Conservation (phyloP, 345 rosid species). For the Eucalyptus curtisii region DNA sequence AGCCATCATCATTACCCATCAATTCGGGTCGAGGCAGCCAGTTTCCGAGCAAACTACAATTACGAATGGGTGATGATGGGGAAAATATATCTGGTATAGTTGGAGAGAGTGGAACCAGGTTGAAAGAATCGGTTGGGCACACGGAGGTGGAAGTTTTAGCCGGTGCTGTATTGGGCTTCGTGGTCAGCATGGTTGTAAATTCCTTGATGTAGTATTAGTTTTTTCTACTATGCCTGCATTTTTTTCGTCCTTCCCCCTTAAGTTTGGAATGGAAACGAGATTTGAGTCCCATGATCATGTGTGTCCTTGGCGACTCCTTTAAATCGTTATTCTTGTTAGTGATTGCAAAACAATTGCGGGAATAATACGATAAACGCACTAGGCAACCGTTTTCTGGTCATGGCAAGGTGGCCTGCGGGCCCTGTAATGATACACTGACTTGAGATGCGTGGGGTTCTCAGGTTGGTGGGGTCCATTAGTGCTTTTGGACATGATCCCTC, state of each 20-base stretch:
- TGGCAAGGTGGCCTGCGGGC: background rate
- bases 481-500: background rate
- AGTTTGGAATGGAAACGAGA: background rate
- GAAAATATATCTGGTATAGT: background rate
- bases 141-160: slow-evolving; percentile 78
- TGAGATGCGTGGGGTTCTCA: background rate
- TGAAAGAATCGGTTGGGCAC: slow-evolving; percentile 86
- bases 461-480: background rate
- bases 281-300: background rate
- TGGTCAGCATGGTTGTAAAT: slow-evolving; percentile 41
- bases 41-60: background rate
- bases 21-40: background rate
- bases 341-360: background rate
- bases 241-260: background rate
- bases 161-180: slow-evolving; percentile 65
- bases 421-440: background rate
- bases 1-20: background rate
- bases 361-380: background rate
- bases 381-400: background rate
- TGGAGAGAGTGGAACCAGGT: background rate
- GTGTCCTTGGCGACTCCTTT: background rate
- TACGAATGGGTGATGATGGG: background rate
- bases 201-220: background rate
- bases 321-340: background rate
- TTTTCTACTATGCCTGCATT: background rate